phyloP scores from a whole-genome alignment of 1,284 basidiomycete species.

The Cutaneotrichosporon sp. region DNA sequence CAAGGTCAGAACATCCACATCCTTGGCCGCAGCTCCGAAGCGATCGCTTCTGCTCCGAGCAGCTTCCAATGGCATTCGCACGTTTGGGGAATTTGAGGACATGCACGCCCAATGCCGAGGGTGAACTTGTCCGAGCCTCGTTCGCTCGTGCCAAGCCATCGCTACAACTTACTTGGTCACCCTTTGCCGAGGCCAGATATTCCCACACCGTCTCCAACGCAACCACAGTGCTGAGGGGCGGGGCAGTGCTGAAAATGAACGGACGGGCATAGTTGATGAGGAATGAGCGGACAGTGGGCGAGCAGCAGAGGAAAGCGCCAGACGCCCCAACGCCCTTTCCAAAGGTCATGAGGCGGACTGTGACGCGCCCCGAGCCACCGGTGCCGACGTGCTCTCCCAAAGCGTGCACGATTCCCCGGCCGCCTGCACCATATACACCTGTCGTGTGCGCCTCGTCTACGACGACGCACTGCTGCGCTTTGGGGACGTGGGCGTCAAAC shows the following conservation, averaged over 20 bases:
- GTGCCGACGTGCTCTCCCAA: conserved; percentile 21
- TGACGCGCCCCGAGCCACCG: conserved; percentile 30
- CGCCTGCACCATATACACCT: conserved; percentile 61
- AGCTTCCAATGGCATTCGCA: too few relatives aligned
- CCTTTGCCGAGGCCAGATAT: conserved; percentile 64
- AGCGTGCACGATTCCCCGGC: conserved; percentile 56
- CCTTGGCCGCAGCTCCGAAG: too few relatives aligned
- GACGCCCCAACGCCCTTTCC: conserved; percentile 67
- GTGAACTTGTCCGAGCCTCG: neutral
- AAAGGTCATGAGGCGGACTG: conserved; percentile 57
- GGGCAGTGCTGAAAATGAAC: conserved; percentile 81
- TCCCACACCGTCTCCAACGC: conserved; percentile 73
- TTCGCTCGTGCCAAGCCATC: neutral
- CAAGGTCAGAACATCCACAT: too few relatives aligned
- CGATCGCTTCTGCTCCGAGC: too few relatives aligned
- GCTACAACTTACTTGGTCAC: conserved; percentile 53
- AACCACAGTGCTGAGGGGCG: conserved; percentile 68
- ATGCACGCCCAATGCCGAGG: too few relatives aligned
- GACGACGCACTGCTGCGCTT: conserved; percentile 52
- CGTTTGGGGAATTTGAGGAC: too few relatives aligned
- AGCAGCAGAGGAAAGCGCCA: conserved; percentile 75
- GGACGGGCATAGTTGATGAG: conserved; percentile 89
- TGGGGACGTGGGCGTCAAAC: conserved; percentile 49
- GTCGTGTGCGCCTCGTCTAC: conserved; percentile 84
- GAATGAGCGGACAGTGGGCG: conserved; percentile 68